These are phyloP conservation scores for Dacryopinax primogenitus DNA, from an alignment of 768 basidiomycete species.

Conservation along the genomic window DNA sequence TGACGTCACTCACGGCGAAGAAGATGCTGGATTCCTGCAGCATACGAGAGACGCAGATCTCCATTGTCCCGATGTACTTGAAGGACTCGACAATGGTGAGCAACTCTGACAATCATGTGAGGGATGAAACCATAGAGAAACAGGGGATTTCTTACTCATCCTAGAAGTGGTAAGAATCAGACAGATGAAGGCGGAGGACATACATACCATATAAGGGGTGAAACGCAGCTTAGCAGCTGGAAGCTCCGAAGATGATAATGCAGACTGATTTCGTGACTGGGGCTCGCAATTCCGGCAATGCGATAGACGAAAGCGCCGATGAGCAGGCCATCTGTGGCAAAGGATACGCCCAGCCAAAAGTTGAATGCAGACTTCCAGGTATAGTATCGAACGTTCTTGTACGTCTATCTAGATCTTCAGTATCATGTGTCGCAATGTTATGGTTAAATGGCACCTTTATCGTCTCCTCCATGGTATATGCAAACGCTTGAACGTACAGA, in stretches of 20 bases:
- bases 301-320: conserved; percentile 63
- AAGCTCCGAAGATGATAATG: conserved; percentile 50
- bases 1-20: conserved; percentile 51
- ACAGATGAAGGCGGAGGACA: not conserved
- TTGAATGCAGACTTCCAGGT: conserved; percentile 62
- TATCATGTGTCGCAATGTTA: not conserved
- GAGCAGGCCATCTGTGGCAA: conserved; percentile 62
- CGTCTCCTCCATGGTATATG: conserved; percentile 64
- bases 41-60: conserved; percentile 88
- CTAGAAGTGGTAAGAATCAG: conserved; percentile 27
- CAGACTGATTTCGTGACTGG: conserved; percentile 28
- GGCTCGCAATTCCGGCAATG: conserved; percentile 39
- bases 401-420: conserved; percentile 37
- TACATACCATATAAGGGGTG: conserved; percentile 74
- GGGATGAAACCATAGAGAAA: not conserved
- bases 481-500: conserved; percentile 63
- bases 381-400: conserved; percentile 56
- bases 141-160: conserved; percentile 53
- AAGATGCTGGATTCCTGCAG: conserved; percentile 83
- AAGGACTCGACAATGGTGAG: conserved; percentile 70
- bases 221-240: conserved; percentile 75
- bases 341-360: conserved; percentile 61
- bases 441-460: conserved; percentile 40
- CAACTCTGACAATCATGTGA: conserved; percentile 38
- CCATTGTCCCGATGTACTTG: conserved; percentile 87